phyloP scores from a whole-genome alignment of 1,284 basidiomycete species.

The Anthracocystis walkeri region DNA sequence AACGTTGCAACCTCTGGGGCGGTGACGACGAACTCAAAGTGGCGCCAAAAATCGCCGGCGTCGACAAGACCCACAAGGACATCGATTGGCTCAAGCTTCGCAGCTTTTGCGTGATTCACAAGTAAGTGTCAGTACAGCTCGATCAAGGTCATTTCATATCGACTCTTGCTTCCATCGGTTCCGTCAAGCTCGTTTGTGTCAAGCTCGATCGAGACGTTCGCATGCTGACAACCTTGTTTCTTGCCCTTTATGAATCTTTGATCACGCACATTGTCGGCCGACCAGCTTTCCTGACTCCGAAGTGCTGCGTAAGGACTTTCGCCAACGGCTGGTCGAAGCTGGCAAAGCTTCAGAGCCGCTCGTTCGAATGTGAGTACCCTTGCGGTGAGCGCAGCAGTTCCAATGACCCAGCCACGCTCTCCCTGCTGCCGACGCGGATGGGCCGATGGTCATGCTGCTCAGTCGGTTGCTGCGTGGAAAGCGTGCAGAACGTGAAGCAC shows the following conservation, averaged over 20 bases:
- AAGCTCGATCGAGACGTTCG: background rate
- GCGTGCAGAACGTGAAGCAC: no score
- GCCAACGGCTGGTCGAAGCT: conserved; percentile 75
- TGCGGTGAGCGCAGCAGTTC: no score
- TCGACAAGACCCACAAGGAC: conserved; percentile 86
- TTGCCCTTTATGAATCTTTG: background rate
- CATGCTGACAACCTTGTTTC: conserved; percentile 5
- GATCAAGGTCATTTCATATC: background rate
- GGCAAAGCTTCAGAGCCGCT: conserved; percentile 78
- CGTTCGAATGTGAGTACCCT: conserved; percentile 79
- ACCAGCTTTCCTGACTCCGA: conserved; percentile 81
- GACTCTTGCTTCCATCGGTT: no score
- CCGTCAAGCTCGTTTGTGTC: background rate
- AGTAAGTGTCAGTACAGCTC: conserved; percentile 71
- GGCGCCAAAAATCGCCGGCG: conserved; percentile 71
- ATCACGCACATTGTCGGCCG: background rate
- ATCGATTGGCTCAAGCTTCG: conserved; percentile 88
- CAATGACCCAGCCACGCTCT: no score
- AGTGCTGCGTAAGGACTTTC: conserved; percentile 78
- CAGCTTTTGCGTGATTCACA: conserved; percentile 78
- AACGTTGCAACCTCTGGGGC: conserved; percentile 72
- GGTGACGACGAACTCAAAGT: conserved; percentile 78
- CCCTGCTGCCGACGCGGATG: no score
- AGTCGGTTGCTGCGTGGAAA: no score
- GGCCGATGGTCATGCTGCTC: no score